Evolutionary conservation across 495 filamentous ascomycete genomes (phyloP).

Genomic region (Penicillium manginii): DNA sequence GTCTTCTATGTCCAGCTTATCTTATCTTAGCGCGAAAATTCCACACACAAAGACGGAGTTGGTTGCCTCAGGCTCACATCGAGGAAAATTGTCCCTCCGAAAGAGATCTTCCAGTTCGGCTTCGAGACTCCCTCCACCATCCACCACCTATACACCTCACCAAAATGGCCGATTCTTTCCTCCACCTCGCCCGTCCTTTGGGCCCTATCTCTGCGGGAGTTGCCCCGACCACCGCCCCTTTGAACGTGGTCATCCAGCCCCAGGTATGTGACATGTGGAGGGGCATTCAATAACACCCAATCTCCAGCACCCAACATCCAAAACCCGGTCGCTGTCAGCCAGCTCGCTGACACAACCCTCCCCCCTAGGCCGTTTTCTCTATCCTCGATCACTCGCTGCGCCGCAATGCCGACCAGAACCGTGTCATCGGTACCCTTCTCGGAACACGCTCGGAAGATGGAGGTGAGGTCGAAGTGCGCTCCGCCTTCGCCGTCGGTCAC

Average conservation of each 20-base stretch:
- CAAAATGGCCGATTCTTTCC: slow-evolving; percentile 83
- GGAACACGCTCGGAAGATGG: slow-evolving; percentile 94
- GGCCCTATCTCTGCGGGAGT: slow-evolving; percentile 77
- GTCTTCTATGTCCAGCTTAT: no score
- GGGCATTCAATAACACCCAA: slow-evolving; percentile 7
- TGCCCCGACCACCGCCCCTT: slow-evolving; percentile 81
- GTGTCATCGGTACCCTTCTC: slow-evolving; percentile 94
- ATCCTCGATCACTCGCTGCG: slow-evolving; percentile 96
- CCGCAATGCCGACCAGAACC: slow-evolving; percentile 84
- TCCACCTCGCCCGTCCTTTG: slow-evolving; percentile 92
- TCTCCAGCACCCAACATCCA: no score
- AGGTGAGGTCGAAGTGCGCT: slow-evolving; percentile 90
- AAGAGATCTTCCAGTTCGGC: slow-evolving; percentile 20
- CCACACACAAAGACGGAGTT: slow-evolving; percentile 44
- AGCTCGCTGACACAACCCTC: neutral
- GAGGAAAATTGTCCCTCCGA: slow-evolving; percentile 39
- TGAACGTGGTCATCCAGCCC: slow-evolving; percentile 92
- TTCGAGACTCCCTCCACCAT: slow-evolving; percentile 22
- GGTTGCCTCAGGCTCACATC: neutral
- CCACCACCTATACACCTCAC: slow-evolving; percentile 2
- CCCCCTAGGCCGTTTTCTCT: slow-evolving; percentile 83
- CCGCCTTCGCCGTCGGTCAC: slow-evolving; percentile 96
- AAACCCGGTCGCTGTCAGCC: no score
- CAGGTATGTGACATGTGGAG: slow-evolving; percentile 66
- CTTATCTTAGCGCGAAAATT: slow-evolving; percentile 62